Base-by-base conservation (phyloP, 129 eudicot species). In the Escallonia herrerae region DNA sequence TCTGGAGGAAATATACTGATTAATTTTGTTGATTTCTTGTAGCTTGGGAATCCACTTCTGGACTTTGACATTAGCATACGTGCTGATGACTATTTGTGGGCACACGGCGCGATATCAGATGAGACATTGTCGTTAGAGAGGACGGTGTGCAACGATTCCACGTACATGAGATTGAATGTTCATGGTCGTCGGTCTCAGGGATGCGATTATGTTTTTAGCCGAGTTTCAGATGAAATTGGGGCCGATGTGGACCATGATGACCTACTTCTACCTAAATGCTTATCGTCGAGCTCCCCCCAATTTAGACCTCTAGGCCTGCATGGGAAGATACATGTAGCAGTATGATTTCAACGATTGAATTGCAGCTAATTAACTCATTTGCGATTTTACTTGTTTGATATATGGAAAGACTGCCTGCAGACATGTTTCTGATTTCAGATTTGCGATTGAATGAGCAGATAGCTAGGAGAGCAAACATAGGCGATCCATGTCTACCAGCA, bases 41-140 rank as follows among this genome's bases (percentile, higher is more conserved):
- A 79, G 76, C 68, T 79, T 2, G 83, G 83, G 43, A 79, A 79
- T 48, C 80, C 83, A n/a, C 58, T 79, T 49, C 49, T 74, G 54
- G 83, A 79, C 72, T 74, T 79, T 38, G 83, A 79, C 51, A 69
- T 79, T 1, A 79, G 83, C 8, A 79, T 79, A 44, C 57, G 63
- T 0, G 69, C 76, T 13, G 83, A 69, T n/a, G 83, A 79, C 0
- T 79, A 43, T 43, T 64, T 74, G 52, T 79, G 83, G 83, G 54
- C 83, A 42, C 83, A 74, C 14, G 77, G 83, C 8, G 83, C 76
- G 4, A 79, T 79, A 69, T 79, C 80, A 6, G 83, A 79, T 46
- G 68, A 74, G 15, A 74, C 80, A 41, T 45, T 74, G 57, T 69
- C 64, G 69, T 69, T 74, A n/a, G 76, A 79, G 65, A 74, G 70